These are phyloP conservation scores for Hyphodiscus sp. DNA, from an alignment of 2,329 filamentous ascomycete genomes.

Conservation along the genomic window DNA sequence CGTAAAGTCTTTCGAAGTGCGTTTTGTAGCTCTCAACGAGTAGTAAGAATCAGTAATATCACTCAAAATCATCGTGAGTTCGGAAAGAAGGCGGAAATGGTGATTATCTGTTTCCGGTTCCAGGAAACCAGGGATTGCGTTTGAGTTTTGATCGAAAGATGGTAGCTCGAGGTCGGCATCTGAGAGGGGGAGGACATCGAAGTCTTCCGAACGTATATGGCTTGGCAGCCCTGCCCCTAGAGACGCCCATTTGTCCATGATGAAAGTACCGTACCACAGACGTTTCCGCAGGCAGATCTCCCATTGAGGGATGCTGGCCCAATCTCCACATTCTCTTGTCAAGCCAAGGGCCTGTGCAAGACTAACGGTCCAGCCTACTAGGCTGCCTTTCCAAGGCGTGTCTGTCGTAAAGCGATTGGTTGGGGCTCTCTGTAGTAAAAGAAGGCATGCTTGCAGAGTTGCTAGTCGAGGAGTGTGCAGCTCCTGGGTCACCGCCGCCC, in stretches of 20 bases:
- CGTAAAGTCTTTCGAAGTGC: conserved; percentile 26
- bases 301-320: conserved; percentile 28
- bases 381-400: conserved; percentile 30
- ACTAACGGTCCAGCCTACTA: conserved; percentile 30
- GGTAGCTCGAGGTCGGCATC: conserved; percentile 23
- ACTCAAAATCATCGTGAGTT: conserved; percentile 28
- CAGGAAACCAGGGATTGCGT: conserved; percentile 15
- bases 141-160: conserved; percentile 12
- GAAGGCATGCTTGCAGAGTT: conserved; percentile 30
- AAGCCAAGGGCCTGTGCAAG: conserved; percentile 30
- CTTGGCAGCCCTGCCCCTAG: conserved; percentile 30
- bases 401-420: conserved; percentile 31
- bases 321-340: conserved; percentile 27
- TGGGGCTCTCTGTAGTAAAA: conserved; percentile 29
- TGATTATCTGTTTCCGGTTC: conserved; percentile 20
- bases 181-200: conserved; percentile 25
- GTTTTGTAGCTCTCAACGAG: conserved; percentile 25
- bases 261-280: conserved; percentile 29
- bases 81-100: conserved; percentile 27
- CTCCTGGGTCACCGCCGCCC: conserved; percentile 28
- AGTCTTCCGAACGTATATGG: conserved; percentile 28
- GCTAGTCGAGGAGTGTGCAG: conserved; percentile 30
- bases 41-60: conserved; percentile 31
- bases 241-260: conserved; percentile 32
- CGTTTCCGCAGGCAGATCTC: conserved; percentile 29